Conservation (phyloP, 2,329 filamentous ascomycete genomes). For the Scolecobasidium constrictum region DNA sequence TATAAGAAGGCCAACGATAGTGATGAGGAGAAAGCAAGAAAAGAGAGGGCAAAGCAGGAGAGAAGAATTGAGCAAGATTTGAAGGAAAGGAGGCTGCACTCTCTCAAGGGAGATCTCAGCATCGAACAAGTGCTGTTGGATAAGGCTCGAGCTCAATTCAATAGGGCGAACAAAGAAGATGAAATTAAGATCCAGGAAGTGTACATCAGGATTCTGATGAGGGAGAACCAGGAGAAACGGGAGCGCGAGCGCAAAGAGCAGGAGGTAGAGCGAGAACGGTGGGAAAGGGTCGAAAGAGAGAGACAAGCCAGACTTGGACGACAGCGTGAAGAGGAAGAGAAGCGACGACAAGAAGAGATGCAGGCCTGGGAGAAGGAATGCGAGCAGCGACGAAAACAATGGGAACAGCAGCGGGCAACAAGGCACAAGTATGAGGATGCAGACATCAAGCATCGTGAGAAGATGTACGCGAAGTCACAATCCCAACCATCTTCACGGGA, state of each 20-base stretch:
- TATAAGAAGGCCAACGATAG: slow-evolving; percentile 15
- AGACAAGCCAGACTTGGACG: too few species aligned
- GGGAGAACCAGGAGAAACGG: slow-evolving; percentile 9
- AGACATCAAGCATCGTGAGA: slow-evolving; percentile 10
- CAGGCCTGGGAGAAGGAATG: too few species aligned
- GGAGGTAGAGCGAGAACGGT: slow-evolving; percentile 11
- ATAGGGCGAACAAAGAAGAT: slow-evolving; percentile 11
- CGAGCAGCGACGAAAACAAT: slow-evolving; percentile 9
- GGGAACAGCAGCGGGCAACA: slow-evolving; percentile 8
- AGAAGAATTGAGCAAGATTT: slow-evolving; percentile 17
- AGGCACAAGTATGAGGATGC: slow-evolving; percentile 10
- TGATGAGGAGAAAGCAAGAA: slow-evolving; percentile 19
- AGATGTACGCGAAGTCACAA: neutral
- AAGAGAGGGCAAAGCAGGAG: slow-evolving; percentile 17
- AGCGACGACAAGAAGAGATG: too few species aligned
- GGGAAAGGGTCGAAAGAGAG: too few species aligned
- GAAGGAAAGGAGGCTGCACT: slow-evolving; percentile 17
- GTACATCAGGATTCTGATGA: slow-evolving; percentile 5
- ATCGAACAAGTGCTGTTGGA: slow-evolving; percentile 10
- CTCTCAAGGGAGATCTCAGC: slow-evolving; percentile 13
- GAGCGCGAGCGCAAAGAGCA: slow-evolving; percentile 11
- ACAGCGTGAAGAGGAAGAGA: too few species aligned
- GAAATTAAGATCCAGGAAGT: slow-evolving; percentile 10
- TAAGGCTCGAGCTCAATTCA: slow-evolving; percentile 10
- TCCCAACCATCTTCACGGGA: neutral